Conservation (phyloP, 148 eudicot species). For the Nepenthes gracilis region DNA sequence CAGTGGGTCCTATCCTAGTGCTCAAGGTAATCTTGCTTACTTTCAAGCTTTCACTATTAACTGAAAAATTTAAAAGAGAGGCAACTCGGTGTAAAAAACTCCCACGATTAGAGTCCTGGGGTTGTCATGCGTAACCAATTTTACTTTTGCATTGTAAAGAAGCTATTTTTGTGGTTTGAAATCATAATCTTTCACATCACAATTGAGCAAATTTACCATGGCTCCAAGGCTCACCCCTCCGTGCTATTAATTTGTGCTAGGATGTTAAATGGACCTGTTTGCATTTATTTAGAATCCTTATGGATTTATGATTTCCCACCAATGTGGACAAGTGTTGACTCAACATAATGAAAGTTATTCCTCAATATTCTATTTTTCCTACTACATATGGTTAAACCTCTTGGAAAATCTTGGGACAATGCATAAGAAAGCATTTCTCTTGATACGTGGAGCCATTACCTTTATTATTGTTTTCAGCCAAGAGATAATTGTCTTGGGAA, state of each 20-base stretch:
- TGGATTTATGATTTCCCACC: not conserved
- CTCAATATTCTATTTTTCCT: not conserved
- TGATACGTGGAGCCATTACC: too few species aligned
- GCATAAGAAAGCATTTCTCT: too few species aligned
- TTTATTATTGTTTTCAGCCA: too few species aligned
- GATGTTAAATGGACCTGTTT: not conserved
- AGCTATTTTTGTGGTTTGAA: too few species aligned
- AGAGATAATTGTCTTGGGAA: too few species aligned
- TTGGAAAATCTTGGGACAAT: not conserved
- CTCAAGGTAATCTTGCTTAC: slow-evolving; percentile 40
- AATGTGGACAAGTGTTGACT: not conserved
- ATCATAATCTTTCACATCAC: too few species aligned
- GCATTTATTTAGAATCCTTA: not conserved
- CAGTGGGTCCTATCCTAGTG: slow-evolving; percentile 82
- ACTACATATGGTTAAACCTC: not conserved
- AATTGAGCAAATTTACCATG: too few species aligned
- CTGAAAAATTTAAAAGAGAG: not conserved
- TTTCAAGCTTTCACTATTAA: not conserved
- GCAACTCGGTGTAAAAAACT: not conserved
- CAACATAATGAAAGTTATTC: not conserved
- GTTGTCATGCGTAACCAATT: too few species aligned
- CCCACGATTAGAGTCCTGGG: not conserved
- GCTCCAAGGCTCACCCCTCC: too few species aligned
- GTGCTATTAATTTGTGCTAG: not conserved
- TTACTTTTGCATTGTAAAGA: too few species aligned